phyloP scores from a whole-genome alignment of 371 early-diverging fungal genomes.

The Lichtheimia ornata region DNA sequence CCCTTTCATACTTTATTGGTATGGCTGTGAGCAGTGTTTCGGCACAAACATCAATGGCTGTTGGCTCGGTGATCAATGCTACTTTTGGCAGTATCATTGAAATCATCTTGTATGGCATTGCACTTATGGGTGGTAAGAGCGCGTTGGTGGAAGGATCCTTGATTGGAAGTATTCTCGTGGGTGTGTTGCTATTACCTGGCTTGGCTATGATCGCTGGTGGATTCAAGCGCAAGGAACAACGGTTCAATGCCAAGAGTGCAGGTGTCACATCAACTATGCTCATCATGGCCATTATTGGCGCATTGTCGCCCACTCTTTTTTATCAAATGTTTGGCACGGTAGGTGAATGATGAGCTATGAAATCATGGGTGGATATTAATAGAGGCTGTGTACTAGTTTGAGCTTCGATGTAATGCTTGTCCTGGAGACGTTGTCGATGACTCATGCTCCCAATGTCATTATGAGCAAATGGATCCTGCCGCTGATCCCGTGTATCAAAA shows the following conservation, averaged over 20 bases:
- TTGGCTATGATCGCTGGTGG: constrained; percentile 94
- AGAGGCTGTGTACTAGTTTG: constrained; percentile 43
- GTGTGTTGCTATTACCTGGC: constrained; percentile 90
- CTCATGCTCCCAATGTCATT: constrained; percentile 64
- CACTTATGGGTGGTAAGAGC: constrained; percentile 86
- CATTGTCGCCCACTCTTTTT: constrained; percentile 92
- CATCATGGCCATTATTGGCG: constrained; percentile 93
- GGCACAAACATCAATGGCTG: constrained; percentile 88
- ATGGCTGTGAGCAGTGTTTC: constrained; percentile 95
- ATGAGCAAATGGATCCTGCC: constrained; percentile 65
- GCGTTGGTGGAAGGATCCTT: constrained; percentile 89
- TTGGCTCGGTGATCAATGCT: constrained; percentile 96
- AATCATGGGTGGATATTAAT: background rate
- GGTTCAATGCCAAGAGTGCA: constrained; percentile 93
- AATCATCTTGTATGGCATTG: constrained; percentile 89
- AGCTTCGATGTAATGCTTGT: constrained; percentile 58
- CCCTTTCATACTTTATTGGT: constrained; percentile 95
- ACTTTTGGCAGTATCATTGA: constrained; percentile 97
- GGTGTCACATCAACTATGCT: constrained; percentile 94
- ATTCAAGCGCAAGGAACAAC: constrained; percentile 87
- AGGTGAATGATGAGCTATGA: constrained; percentile 17
- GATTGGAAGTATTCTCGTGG: constrained; percentile 90
- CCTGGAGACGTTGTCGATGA: constrained; percentile 28
- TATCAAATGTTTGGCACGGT: constrained; percentile 88
- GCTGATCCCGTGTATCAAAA: constrained; percentile 81